Conservation (phyloP, 352 stramenopile species). For the Phytopythium cucurbitacearum region DNA sequence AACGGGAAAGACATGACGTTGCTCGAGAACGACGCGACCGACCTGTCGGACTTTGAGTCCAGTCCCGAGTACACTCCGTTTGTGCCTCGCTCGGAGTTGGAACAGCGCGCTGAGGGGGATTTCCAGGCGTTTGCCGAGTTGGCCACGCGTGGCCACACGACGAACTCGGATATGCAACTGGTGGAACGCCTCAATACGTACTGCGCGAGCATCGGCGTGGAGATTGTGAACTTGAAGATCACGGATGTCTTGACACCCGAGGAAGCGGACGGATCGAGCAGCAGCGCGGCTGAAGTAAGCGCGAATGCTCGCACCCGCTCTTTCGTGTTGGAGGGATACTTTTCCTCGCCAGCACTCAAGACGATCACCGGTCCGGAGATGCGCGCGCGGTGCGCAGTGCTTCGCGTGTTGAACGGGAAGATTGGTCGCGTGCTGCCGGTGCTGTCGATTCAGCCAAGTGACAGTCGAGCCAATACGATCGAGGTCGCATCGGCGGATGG, state of each 20-base stretch:
- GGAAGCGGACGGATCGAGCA: slow-evolving; percentile 8
- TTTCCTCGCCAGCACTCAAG: slow-evolving; percentile 64
- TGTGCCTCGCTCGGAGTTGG: slow-evolving; percentile 34
- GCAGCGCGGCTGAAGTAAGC: slow-evolving; percentile 2
- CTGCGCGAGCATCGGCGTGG: slow-evolving; percentile 74
- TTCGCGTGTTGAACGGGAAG: slow-evolving; percentile 93
- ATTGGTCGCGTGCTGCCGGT: slow-evolving; percentile 79
- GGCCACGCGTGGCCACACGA: slow-evolving; percentile 55
- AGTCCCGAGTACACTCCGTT: slow-evolving; percentile 35
- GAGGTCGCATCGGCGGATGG: slow-evolving; percentile 25
- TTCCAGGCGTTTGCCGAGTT: slow-evolving; percentile 64
- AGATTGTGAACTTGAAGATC: slow-evolving; percentile 77
- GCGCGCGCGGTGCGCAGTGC: slow-evolving; percentile 87
- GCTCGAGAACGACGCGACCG: slow-evolving; percentile 73
- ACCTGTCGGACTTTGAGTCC: slow-evolving; percentile 43
- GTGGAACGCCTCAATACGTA: slow-evolving; percentile 82
- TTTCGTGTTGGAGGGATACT: slow-evolving; percentile 67
- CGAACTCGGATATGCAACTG: slow-evolving; percentile 75
- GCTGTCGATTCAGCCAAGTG: slow-evolving; percentile 66
- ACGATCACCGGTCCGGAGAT: slow-evolving; percentile 61
- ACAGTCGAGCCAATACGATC: slow-evolving; percentile 41
- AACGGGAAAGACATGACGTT: slow-evolving; percentile 85
- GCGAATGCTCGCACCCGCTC: slow-evolving; percentile 21
- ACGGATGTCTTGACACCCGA: slow-evolving; percentile 48
- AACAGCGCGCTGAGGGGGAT: slow-evolving; percentile 38